phyloP scores from a whole-genome alignment of 148 eudicot species.

The Polygonum maritimum region DNA sequence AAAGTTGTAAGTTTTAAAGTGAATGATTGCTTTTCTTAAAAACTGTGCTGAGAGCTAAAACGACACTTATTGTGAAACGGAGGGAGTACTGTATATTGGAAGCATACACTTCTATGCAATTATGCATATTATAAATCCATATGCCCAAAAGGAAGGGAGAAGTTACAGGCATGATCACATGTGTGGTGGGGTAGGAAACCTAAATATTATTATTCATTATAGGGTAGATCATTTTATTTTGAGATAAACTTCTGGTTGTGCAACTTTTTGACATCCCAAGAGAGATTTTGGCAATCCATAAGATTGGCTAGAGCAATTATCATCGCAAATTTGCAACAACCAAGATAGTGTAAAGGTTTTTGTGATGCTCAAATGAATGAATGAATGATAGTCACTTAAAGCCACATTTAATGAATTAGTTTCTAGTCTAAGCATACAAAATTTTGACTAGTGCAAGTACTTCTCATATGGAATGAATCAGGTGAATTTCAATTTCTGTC shows the following conservation, averaged over 20 bases:
- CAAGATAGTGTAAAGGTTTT: not conserved
- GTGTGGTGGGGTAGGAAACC: constrained; percentile 32
- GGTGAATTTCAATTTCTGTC: not conserved
- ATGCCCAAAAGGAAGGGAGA: not conserved
- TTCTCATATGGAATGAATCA: not conserved
- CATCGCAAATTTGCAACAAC: not conserved
- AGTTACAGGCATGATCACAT: constrained; percentile 31
- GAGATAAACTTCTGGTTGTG: not conserved
- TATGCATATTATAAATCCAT: not conserved
- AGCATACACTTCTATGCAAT: not conserved
- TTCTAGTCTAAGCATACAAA: not conserved
- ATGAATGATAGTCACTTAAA: too few relatives aligned
- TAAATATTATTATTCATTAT: constrained; percentile 28
- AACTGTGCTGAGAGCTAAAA: too few relatives aligned
- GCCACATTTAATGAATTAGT: too few relatives aligned
- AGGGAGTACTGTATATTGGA: not conserved
- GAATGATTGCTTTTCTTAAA: too few relatives aligned
- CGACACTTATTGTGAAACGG: too few relatives aligned
- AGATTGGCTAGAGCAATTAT: not conserved
- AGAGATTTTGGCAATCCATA: not conserved
- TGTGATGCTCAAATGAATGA: not conserved
- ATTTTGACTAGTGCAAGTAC: not conserved
- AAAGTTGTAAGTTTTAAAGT: too few relatives aligned
- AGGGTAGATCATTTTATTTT: constrained; percentile 2
- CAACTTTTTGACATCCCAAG: constrained; percentile 3